phyloP scores from a whole-genome alignment of 768 basidiomycete genomes.

The Pisolithus sp. region DNA sequence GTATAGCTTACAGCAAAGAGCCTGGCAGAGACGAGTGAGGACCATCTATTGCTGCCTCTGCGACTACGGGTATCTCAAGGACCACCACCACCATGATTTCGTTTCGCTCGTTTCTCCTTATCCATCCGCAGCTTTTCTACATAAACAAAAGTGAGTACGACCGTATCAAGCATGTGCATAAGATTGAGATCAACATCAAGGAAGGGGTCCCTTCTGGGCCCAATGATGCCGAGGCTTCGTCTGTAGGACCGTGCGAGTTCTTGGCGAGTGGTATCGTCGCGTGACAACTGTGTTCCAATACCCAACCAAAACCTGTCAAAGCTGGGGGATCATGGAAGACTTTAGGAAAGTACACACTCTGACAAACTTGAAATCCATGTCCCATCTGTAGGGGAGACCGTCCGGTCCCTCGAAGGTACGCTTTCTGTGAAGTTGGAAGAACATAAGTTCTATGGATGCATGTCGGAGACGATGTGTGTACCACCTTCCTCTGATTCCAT shows the following conservation, averaged over 20 bases:
- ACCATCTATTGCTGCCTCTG: not conserved
- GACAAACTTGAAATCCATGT: constrained; percentile 9
- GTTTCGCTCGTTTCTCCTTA: constrained; percentile 9
- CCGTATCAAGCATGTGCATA: constrained; percentile 21
- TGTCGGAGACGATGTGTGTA: not conserved
- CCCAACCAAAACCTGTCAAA: not conserved
- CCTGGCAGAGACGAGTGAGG: not conserved
- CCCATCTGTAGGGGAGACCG: constrained; percentile 30
- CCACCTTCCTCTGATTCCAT: constrained; percentile 16
- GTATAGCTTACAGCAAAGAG: not conserved
- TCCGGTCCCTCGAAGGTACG: constrained; percentile 30
- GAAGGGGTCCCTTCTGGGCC: constrained; percentile 12
- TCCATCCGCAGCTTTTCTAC: constrained; percentile 27
- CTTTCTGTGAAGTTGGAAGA: constrained; percentile 7
- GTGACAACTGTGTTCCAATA: constrained; percentile 12
- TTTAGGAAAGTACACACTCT: constrained; percentile 10
- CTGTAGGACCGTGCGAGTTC: constrained; percentile 18
- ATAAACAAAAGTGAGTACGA: constrained; percentile 27
- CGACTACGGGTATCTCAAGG: not conserved
- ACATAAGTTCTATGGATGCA: not conserved
- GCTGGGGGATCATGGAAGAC: not conserved
- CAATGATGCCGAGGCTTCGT: constrained; percentile 15
- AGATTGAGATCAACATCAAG: constrained; percentile 15
- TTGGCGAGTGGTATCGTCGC: constrained; percentile 7
- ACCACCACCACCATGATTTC: not conserved